phyloP scores from a whole-genome alignment of 148 eudicot genomes.

The Beta vulgaris region DNA sequence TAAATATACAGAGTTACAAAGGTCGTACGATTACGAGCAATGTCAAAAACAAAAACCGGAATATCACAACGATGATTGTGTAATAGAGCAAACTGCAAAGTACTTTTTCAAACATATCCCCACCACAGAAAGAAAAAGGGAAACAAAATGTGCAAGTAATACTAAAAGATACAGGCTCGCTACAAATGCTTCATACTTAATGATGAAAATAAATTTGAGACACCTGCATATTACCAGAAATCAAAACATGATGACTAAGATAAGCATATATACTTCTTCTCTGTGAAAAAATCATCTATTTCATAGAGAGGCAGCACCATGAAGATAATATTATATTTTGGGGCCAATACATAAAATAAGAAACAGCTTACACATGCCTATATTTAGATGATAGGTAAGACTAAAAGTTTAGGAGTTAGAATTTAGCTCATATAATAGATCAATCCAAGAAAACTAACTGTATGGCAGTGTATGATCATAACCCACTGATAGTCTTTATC shows the following conservation, averaged over 20 bases:
- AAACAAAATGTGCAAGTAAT: background rate
- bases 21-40: background rate
- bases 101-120: background rate
- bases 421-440: too few species aligned
- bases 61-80: background rate
- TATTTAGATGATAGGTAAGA: background rate
- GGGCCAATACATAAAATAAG: background rate
- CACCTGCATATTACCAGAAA: background rate
- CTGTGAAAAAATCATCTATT: background rate
- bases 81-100: background rate
- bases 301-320: background rate
- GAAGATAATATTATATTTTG: background rate
- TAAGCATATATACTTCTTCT: background rate
- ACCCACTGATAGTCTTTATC: too few species aligned
- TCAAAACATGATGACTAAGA: background rate
- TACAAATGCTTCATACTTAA: background rate
- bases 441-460: too few species aligned
- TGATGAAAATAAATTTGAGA: background rate
- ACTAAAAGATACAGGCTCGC: background rate
- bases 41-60: background rate
- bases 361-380: background rate
- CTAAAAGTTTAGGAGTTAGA: too few species aligned
- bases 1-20: constrained; percentile 3
- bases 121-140: background rate
- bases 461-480: too few species aligned